Evolutionary conservation across 2,329 filamentous ascomycete species (phyloP).

Genomic region (Hawksworthiomyces lignivorus): DNA sequence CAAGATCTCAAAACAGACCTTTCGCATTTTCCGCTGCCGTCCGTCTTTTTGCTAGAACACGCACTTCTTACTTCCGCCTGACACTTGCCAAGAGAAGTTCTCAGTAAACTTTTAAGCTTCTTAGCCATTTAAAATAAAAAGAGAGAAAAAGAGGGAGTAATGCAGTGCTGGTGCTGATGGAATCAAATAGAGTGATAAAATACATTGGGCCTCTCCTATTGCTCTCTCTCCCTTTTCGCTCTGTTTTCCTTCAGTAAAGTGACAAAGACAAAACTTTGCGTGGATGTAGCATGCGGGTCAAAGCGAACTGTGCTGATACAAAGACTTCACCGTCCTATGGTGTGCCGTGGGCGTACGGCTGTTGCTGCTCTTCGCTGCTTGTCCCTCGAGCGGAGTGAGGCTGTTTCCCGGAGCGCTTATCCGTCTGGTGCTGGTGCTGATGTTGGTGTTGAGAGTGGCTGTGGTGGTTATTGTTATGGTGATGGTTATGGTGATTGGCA

Average conservation of each 20-base stretch:
- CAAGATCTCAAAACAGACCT: too few relatives aligned
- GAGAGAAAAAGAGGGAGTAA: too few relatives aligned
- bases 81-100: too few relatives aligned
- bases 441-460: neutral
- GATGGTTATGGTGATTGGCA: slow-evolving; percentile 19
- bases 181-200: slow-evolving; percentile 5
- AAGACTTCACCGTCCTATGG: slow-evolving; percentile 13
- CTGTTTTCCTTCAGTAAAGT: neutral
- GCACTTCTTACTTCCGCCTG: too few relatives aligned
- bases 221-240: neutral
- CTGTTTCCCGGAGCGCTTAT: slow-evolving; percentile 12
- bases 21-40: too few relatives aligned
- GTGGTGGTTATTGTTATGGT: slow-evolving; percentile 2
- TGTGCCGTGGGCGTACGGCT: slow-evolving; percentile 9
- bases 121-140: too few relatives aligned
- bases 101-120: too few relatives aligned
- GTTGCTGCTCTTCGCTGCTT: slow-evolving; percentile 10
- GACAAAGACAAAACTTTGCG: slow-evolving; percentile 4
- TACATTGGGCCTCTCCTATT: slow-evolving; percentile 8
- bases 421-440: slow-evolving; percentile 5
- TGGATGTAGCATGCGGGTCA: slow-evolving; percentile 3
- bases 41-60: too few relatives aligned
- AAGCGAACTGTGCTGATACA: neutral
- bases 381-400: neutral
- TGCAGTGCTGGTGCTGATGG: slow-evolving; percentile 10